Conservation (phyloP, 2,329 filamentous ascomycete species). For the Blastomyces silverae region DNA sequence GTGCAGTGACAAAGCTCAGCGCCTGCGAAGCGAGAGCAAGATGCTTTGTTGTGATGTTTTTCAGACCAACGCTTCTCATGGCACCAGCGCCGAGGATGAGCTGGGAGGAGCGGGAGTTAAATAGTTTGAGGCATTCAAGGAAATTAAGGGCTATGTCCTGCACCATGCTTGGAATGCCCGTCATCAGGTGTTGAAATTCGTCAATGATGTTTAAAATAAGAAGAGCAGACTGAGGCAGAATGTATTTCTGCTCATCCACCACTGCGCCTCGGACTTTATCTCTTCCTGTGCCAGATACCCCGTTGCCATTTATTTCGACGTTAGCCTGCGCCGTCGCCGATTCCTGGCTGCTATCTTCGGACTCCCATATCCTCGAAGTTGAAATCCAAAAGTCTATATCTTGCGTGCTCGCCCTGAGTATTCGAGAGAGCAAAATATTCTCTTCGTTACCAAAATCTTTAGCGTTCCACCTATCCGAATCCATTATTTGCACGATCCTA, state of each 20-base stretch:
- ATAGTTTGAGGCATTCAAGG: conserved; percentile 80
- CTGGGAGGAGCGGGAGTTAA: conserved; percentile 95
- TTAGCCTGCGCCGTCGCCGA: conserved; percentile 36
- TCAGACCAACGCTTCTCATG: conserved; percentile 77
- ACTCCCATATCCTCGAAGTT: conserved; percentile 47
- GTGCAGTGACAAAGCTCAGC: conserved; percentile 74
- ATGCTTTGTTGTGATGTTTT: conserved; percentile 95
- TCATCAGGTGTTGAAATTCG: conserved; percentile 72
- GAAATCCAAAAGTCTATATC: conserved; percentile 52
- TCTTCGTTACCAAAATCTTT: conserved; percentile 54
- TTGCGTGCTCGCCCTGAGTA: conserved; percentile 54
- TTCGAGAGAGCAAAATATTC: conserved; percentile 45
- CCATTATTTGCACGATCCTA: conserved; percentile 52
- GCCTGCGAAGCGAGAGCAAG: conserved; percentile 86
- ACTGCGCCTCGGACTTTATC: conserved; percentile 63
- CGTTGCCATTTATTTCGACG: conserved; percentile 29
- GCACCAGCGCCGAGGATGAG: conserved; percentile 92
- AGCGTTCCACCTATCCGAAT: conserved; percentile 58
- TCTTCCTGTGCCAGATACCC: conserved; percentile 39
- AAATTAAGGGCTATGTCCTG: conserved; percentile 72
- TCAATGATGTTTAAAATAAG: conserved; percentile 75
- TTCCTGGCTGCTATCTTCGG: conserved; percentile 25
- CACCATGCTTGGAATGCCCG: conserved; percentile 82
- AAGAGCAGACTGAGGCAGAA: conserved; percentile 76
- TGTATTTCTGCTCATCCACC: conserved; percentile 77